Evolutionary conservation across 768 basidiomycete genomes (phyloP), one percentile per base, ranked within the genome.

Genomic region (Mycena galopus): DNA sequence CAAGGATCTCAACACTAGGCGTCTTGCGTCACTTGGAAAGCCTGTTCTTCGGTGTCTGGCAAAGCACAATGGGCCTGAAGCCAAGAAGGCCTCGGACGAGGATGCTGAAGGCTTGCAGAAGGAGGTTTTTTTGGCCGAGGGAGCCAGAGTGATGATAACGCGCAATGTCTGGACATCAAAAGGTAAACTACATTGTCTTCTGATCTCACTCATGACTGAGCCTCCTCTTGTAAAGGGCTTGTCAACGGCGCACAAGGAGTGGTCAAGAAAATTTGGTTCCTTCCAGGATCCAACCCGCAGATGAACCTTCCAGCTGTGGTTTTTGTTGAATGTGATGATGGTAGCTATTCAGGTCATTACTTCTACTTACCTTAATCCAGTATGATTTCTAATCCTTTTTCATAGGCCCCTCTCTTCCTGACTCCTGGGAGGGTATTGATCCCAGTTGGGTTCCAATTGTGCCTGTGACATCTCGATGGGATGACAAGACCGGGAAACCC

Each of bases 371-470:
- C 42, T 42, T 12, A 42, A 42, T 42, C 42, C 0, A 79, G 78
- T 77, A 71, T 79, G 25, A 79, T 39, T 32, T 2, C 25, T n/a
- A 33, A 39, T 53, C 21, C 16, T 16, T 32, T 23, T 42, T n/a
- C n/a, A 37, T 11, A 67, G 65, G 57, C 0, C 65, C 65, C 3
- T 10, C n/a, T 9, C 2, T 51, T 33, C 65, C 57, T 0, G 56
- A 12, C 8, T 37, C n/a, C 0, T 58, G 65, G 65, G 42, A 58
- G 4, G 65, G 65, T 6, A 67, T 67, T 50, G 57, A 50, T 37
- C 57, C 65, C 0, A 58, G 37, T n/a, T 67, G 57, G 65, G 12
- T 67, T 25, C 62, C 65, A 77, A 65, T 64, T 53, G 62, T 64
- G 35, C 62, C 62, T 35, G 62, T 64, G 1, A 64, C 62, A 11